Conservation (phyloP, 2,329 filamentous ascomycete genomes). For the Nannizzia gypsea region DNA sequence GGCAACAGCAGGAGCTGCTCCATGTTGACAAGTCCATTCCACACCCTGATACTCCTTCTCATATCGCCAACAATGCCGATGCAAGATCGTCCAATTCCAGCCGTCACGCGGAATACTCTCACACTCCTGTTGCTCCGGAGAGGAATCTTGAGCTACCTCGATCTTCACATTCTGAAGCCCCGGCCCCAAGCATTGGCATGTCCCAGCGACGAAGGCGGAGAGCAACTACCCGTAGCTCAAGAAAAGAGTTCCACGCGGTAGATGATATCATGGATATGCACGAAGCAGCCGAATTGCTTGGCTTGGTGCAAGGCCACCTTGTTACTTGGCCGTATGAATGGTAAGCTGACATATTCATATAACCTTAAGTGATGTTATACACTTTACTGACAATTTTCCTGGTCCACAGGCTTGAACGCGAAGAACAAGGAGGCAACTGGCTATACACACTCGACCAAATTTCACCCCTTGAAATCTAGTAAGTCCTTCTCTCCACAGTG, state of each 20-base stretch:
- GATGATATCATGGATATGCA: constrained; percentile 66
- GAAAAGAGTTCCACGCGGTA: constrained; percentile 38
- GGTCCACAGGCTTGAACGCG: constrained; percentile 55
- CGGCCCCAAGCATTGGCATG: constrained; percentile 32
- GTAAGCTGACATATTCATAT: constrained; percentile 28
- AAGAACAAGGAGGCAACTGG: constrained; percentile 92
- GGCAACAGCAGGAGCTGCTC: constrained; percentile 22
- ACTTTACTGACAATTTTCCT: neutral
- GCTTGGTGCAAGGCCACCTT: constrained; percentile 72
- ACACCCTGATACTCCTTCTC: constrained; percentile 19
- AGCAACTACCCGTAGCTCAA: constrained; percentile 36
- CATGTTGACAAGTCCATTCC: constrained; percentile 23
- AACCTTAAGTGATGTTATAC: neutral
- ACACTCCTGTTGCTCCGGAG: constrained; percentile 16
- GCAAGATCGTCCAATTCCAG: constrained; percentile 17
- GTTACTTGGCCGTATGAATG: constrained; percentile 95
- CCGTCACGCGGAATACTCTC: constrained; percentile 18
- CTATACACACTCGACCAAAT: constrained; percentile 92
- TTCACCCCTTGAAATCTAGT: constrained; percentile 90
- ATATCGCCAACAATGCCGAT: constrained; percentile 35
- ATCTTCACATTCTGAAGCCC: constrained; percentile 23
- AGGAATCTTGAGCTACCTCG: constrained; percentile 23
- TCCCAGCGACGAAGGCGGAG: constrained; percentile 31
- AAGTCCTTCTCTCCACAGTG: constrained; percentile 16
- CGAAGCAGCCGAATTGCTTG: constrained; percentile 71